Evolutionary conservation across 2,329 filamentous ascomycete genomes (phyloP).

Genomic region (Daldinia sp.): DNA sequence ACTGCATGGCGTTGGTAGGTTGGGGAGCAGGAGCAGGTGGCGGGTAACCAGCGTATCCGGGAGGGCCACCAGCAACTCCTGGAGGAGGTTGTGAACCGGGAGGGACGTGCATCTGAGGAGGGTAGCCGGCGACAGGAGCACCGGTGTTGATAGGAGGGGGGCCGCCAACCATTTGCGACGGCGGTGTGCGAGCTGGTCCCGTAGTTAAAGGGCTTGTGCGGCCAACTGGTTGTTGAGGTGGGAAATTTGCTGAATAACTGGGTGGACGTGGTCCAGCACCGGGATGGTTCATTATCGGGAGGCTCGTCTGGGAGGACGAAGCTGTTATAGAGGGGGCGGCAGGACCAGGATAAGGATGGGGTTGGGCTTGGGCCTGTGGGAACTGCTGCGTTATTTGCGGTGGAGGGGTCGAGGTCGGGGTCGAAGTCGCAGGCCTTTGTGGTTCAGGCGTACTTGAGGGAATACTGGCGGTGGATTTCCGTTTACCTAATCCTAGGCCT

Average conservation of each 20-base stretch:
- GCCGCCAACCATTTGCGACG: constrained; percentile 68
- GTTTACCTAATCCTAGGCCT: constrained; percentile 82
- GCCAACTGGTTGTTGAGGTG: constrained; percentile 56
- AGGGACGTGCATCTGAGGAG: constrained; percentile 59
- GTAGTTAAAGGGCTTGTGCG: constrained; percentile 62
- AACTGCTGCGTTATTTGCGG: constrained; percentile 63
- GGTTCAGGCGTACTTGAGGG: constrained; percentile 54
- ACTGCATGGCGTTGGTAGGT: constrained; percentile 51
- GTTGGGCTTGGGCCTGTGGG: constrained; percentile 49
- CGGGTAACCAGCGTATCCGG: constrained; percentile 60
- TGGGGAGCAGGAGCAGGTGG: constrained; percentile 53
- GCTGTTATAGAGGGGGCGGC: constrained; percentile 57
- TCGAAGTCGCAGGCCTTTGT: constrained; percentile 48
- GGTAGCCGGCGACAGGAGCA: constrained; percentile 66
- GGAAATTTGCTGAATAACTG: constrained; percentile 68
- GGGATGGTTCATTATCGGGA: constrained; percentile 70
- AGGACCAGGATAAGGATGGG: constrained; percentile 49
- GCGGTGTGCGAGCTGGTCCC: constrained; percentile 62
- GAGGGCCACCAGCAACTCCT: constrained; percentile 54
- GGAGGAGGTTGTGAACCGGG: constrained; percentile 53
- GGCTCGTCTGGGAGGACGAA: constrained; percentile 57
- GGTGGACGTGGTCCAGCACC: constrained; percentile 68
- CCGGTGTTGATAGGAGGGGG: constrained; percentile 74
- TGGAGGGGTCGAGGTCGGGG: constrained; percentile 52
- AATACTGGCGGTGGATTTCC: constrained; percentile 73